phyloP scores from a whole-genome alignment of 257 asterid genomes.

The Sherardia arvensis region DNA sequence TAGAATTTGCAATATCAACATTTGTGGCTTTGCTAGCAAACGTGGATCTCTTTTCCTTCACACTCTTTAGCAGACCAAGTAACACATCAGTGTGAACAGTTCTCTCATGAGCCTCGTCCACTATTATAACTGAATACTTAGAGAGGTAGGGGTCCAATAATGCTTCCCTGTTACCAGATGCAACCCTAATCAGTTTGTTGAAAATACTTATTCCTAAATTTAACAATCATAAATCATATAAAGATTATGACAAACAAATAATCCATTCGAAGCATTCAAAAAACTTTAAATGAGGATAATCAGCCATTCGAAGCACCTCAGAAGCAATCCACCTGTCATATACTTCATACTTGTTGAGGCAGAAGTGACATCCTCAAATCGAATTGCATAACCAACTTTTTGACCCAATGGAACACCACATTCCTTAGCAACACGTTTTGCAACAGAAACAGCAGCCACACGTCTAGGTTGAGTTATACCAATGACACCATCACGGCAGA shows the following conservation, averaged over 20 bases:
- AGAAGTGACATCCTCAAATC: conserved; percentile 88
- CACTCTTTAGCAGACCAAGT: conserved; percentile 81
- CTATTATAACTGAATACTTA: conserved; percentile 82
- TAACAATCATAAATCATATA: background rate
- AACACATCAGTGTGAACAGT: conserved; percentile 95
- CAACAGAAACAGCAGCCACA: conserved; percentile 94
- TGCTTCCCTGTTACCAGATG: conserved; percentile 64
- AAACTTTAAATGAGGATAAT: background rate
- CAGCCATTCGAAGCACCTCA: conserved; percentile 45
- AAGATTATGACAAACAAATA: background rate
- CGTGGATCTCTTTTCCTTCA: conserved; percentile 62
- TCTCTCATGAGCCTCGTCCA: conserved; percentile 98
- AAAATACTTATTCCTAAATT: background rate
- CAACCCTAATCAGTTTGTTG: conserved; percentile 5
- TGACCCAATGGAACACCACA: conserved; percentile 70
- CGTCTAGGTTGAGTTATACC: conserved; percentile 98
- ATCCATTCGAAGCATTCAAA: no score
- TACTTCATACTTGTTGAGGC: conserved; percentile 72
- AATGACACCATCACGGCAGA: conserved; percentile 63
- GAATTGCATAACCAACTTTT: conserved; percentile 84
- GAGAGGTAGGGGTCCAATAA: conserved; percentile 79
- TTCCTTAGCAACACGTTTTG: conserved; percentile 93
- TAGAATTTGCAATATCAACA: conserved; percentile 21
- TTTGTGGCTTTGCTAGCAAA: conserved; percentile 21
- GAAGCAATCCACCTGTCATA: conserved; percentile 91